These are phyloP conservation scores for Ustilago curta DNA, from an alignment of 1,284 basidiomycete genomes.

Conservation along the genomic window DNA sequence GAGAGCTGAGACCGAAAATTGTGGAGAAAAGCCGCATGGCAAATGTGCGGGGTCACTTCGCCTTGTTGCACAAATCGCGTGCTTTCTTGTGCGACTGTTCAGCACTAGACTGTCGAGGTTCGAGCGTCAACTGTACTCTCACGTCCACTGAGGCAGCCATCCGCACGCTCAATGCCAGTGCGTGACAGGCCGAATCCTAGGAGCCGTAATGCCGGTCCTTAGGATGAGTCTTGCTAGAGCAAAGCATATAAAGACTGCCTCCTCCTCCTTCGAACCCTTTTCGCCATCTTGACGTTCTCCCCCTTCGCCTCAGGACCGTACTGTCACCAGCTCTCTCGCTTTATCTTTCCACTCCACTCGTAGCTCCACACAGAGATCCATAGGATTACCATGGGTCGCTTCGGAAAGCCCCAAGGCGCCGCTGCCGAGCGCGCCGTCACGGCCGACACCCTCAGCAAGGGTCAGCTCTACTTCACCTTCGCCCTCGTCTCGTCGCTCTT, in stretches of 20 bases:
- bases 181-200: background rate
- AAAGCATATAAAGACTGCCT: slow-evolving; percentile 9
- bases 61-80: background rate
- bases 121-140: background rate
- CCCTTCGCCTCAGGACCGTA: no score
- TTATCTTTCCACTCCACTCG: background rate
- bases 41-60: slow-evolving; percentile 21
- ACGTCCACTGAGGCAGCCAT: background rate
- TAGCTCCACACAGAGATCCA: background rate
- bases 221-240: no score
- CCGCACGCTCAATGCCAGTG: background rate
- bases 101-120: background rate
- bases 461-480: slow-evolving; percentile 72
- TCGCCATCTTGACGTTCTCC: no score
- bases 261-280: background rate
- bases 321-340: background rate
- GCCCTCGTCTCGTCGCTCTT: slow-evolving; percentile 81
- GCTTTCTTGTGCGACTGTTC: background rate
- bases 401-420: slow-evolving; percentile 25
- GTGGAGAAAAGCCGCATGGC: slow-evolving; percentile 24
- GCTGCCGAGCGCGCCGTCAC: slow-evolving; percentile 39
- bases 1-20: no score
- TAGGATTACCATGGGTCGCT: slow-evolving; percentile 23
- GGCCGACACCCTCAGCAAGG: slow-evolving; percentile 27
- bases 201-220: background rate